Evolutionary conservation across 768 basidiomycete genomes (phyloP).

Genomic region (Tricholoma hemisulphureum): DNA sequence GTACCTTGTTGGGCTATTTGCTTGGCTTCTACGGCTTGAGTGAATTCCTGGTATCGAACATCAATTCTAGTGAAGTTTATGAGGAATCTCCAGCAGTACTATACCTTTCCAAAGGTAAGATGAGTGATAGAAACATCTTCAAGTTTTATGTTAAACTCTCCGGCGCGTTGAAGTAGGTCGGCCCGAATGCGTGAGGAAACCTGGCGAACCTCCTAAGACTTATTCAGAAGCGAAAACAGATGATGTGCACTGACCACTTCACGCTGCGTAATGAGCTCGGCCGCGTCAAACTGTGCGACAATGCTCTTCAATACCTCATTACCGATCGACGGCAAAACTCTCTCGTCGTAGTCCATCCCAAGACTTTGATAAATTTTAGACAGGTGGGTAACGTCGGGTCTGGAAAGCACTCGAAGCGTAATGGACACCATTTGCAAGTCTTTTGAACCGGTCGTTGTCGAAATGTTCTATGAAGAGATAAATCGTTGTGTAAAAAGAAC

Average conservation of each 20-base stretch:
- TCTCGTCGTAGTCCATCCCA: conserved; percentile 96
- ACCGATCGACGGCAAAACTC: conserved; percentile 94
- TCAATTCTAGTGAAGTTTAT: neutral
- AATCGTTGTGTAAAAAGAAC: neutral
- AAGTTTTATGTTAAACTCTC: conserved; percentile 92
- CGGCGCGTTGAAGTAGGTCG: conserved; percentile 89
- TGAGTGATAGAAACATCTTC: conserved; percentile 98
- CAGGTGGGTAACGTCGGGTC: conserved; percentile 86
- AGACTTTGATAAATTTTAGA: conserved; percentile 93
- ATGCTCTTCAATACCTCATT: conserved; percentile 98
- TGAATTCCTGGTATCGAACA: conserved; percentile 66
- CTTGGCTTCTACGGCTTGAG: conserved; percentile 98
- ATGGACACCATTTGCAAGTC: conserved; percentile 99
- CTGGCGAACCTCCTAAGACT: conserved; percentile 35
- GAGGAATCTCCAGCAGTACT: conserved; percentile 15
- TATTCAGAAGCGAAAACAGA: neutral
- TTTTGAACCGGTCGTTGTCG: conserved; percentile 98
- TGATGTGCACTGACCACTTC: conserved; percentile 73
- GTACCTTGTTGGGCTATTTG: conserved; percentile 98
- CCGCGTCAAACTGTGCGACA: conserved; percentile 97
- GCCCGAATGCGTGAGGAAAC: conserved; percentile 90
- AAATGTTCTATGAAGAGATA: conserved; percentile 73
- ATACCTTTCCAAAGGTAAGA: conserved; percentile 81
- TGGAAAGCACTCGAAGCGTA: conserved; percentile 91
- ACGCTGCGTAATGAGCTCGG: conserved; percentile 94